phyloP scores from a whole-genome alignment of 371 early-diverging fungal species.

The Saksenaea oblongispora region DNA sequence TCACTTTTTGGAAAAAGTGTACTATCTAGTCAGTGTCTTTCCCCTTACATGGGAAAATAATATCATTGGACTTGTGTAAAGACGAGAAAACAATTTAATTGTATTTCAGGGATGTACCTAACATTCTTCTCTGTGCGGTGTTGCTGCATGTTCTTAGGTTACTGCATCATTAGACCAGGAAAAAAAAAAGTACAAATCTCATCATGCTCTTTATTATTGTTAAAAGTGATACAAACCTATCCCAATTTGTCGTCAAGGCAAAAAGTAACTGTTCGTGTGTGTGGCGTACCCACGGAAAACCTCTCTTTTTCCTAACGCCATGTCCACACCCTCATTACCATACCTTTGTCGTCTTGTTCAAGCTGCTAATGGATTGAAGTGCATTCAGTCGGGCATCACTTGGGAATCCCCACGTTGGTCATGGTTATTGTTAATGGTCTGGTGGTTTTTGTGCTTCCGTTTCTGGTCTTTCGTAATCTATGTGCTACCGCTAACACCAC shows the following conservation, averaged over 20 bases:
- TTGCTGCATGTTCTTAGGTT: too few relatives aligned
- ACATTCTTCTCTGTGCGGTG: too few relatives aligned
- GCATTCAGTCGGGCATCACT: background rate
- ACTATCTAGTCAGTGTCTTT: too few relatives aligned
- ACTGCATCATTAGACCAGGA: too few relatives aligned
- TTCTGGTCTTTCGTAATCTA: conserved; percentile 1
- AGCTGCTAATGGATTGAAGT: background rate
- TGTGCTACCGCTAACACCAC: background rate
- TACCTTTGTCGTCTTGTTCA: background rate
- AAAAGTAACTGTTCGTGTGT: background rate
- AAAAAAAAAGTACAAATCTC: background rate
- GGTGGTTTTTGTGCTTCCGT: conserved; percentile 6
- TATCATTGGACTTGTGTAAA: too few relatives aligned
- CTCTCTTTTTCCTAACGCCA: background rate
- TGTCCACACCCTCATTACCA: background rate
- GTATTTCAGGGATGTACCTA: too few relatives aligned
- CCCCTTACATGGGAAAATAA: too few relatives aligned
- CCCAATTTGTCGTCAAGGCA: background rate
- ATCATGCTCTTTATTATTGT: background rate
- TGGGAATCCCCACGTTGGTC: conserved; percentile 5
- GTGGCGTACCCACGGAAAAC: background rate
- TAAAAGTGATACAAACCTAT: background rate
- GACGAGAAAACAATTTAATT: too few relatives aligned
- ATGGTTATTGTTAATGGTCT: background rate
- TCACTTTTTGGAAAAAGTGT: too few relatives aligned